phyloP scores from a whole-genome alignment of 495 filamentous ascomycete species.

The Cercophora samala region DNA sequence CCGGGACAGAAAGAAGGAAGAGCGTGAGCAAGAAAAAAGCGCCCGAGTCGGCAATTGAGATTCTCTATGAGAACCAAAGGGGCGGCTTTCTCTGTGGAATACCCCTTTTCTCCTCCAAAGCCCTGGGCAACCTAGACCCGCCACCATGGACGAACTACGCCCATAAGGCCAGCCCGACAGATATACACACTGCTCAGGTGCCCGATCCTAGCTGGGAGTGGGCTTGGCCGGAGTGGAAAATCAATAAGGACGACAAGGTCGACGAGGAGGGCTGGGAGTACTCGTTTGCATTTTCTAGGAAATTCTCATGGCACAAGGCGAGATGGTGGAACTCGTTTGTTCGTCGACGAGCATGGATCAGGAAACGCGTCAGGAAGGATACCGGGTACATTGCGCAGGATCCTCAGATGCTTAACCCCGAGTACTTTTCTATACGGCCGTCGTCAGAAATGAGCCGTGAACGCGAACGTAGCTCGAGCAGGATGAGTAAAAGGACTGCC shows the following conservation, averaged over 20 bases:
- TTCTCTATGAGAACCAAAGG: constrained; percentile 92
- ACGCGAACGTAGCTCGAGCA: constrained; percentile 25
- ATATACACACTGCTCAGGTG: constrained; percentile 85
- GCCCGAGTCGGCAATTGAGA: constrained; percentile 66
- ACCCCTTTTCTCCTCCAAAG: constrained; percentile 79
- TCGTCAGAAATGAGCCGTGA: constrained; percentile 35
- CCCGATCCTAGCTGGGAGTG: constrained; percentile 96
- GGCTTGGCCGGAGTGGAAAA: constrained; percentile 91
- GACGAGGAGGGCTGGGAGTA: constrained; percentile 98
- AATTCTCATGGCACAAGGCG: constrained; percentile 85
- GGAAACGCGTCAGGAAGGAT: constrained; percentile 68
- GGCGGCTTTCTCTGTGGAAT: constrained; percentile 84
- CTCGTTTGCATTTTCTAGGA: constrained; percentile 73
- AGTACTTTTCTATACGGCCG: constrained; percentile 82
- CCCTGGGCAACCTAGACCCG: constrained; percentile 84
- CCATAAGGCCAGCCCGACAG: constrained; percentile 70
- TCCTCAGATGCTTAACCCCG: constrained; percentile 66
- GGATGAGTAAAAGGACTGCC: constrained; percentile 21
- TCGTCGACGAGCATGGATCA: constrained; percentile 80
- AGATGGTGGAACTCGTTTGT: constrained; percentile 93
- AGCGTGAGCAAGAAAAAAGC: constrained; percentile 23
- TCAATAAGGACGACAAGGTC: constrained; percentile 77
- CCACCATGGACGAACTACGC: constrained; percentile 76
- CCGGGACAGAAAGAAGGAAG: not conserved
- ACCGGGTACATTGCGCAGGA: constrained; percentile 37